Evolutionary conservation across 2,329 filamentous ascomycete species (phyloP), one percentile per base, ranked within the genome.

Genomic region (Aspergillus tamarii): DNA sequence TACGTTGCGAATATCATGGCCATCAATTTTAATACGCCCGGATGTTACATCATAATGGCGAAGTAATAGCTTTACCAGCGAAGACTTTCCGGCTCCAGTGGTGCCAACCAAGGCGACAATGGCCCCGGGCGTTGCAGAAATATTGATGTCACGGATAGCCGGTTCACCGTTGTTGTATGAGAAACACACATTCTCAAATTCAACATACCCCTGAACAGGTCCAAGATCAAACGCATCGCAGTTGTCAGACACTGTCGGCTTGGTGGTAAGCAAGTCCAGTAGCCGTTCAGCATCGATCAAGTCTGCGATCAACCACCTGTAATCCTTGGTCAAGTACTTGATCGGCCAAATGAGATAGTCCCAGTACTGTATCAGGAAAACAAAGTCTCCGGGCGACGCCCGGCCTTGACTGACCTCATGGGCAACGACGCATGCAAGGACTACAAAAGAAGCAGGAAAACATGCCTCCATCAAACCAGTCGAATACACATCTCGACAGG

Each of bases 31-130:
- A 63, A 87, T 83, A 14, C 74, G 77, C 6, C 85, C 85, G 26
- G 73, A 68, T 0, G 74, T 77, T 1, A 84, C 80, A 65, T 87
- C 84, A 73, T 85, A 87, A 70, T 85, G 84, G 16, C 85, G 81
- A 66, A 83, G 82, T 54, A 87, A 78, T 0, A 87, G 75, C 66
- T 86, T 86, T 16, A 87, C 70, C 60, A 85, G 81, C 0, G 84
- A 86, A 1, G 83, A 84, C 67, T 87, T 87, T n/a, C 85, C 85
- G 21, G 82, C 82, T n/a, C 85, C 84, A 3, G 84, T 86, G 69
- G 85, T 83, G n/a, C 85, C 85, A 9, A 87, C 84, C 21, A 87
- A 77, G 4, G 84, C 84, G 43, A 85, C 74, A 0, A 83, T 86
- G 64, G 84, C 77, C 1, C 85, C 85, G 8, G 83, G 76, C 61